These are phyloP conservation scores for Solanum rostratum DNA, from an alignment of 257 asterid genomes.

Conservation along the genomic window DNA sequence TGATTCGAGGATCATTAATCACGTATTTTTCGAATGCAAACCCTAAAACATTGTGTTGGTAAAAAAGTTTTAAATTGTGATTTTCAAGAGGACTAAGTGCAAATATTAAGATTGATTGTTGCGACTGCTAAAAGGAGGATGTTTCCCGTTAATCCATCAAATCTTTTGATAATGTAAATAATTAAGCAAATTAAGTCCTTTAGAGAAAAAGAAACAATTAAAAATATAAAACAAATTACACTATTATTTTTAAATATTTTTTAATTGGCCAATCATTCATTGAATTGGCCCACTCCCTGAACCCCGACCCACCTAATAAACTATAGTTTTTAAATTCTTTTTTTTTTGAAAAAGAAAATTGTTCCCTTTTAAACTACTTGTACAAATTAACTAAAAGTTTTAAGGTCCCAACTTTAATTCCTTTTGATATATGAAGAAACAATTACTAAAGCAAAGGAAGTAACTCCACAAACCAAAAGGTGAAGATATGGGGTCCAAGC, in stretches of 20 bases:
- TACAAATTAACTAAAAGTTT: background rate
- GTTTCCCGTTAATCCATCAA: constrained; percentile 31
- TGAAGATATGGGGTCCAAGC: background rate
- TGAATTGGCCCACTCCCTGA: background rate
- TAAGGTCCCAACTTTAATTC: background rate
- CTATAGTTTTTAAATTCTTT: background rate
- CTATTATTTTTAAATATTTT: background rate
- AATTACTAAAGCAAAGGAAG: background rate
- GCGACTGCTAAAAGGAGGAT: background rate
- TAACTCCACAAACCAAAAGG: background rate
- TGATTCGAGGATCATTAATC: no score
- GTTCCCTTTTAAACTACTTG: background rate
- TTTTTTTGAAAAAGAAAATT: no score
- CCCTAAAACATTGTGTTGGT: background rate
- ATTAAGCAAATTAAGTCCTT: constrained; percentile 14
- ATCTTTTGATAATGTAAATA: constrained; percentile 13
- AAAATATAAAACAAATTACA: background rate
- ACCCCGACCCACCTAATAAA: background rate
- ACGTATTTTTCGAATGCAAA: no score
- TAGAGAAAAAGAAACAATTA: background rate
- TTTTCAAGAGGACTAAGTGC: background rate
- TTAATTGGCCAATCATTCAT: constrained; percentile 13
- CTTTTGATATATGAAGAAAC: background rate
- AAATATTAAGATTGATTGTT: background rate
- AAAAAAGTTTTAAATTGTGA: background rate